These are phyloP conservation scores for Francoa sonchifolia DNA, from an alignment of 441 rosid genomes.

Conservation along the genomic window DNA sequence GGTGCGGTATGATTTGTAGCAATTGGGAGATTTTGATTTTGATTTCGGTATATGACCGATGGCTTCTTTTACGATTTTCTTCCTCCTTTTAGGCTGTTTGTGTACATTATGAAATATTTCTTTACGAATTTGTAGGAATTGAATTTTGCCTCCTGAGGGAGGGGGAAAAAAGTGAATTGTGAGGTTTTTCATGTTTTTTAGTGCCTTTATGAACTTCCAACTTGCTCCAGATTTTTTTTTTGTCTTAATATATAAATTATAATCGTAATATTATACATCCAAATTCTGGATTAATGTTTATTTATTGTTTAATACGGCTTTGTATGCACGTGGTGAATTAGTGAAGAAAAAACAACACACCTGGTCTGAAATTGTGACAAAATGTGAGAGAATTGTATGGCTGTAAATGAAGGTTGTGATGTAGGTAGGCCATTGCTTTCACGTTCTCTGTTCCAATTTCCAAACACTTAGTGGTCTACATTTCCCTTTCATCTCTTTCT, in stretches of 20 bases:
- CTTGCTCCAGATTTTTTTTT: not conserved
- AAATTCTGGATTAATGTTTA: too few relatives aligned
- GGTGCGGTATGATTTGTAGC: constrained; percentile 18
- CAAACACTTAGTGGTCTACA: too few relatives aligned
- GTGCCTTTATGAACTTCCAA: not conserved
- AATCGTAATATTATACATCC: too few relatives aligned
- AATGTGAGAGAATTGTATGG: too few relatives aligned
- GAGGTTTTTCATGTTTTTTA: not conserved
- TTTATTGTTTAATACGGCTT: too few relatives aligned
- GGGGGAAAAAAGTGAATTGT: constrained; percentile 9
- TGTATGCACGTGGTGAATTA: too few relatives aligned
- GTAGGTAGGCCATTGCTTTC: too few relatives aligned
- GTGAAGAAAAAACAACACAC: too few relatives aligned
- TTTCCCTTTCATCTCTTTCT: too few relatives aligned
- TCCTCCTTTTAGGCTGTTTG: constrained; percentile 4
- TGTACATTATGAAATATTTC: constrained; percentile 9
- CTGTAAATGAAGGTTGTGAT: too few relatives aligned
- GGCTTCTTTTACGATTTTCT: constrained; percentile 2
- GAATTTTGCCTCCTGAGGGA: constrained; percentile 24
- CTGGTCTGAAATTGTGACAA: too few relatives aligned
- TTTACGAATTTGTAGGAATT: constrained; percentile 28
- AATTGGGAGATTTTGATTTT: constrained; percentile 8
- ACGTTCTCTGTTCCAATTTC: too few relatives aligned
- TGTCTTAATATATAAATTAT: not conserved
- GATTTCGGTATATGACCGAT: constrained; percentile 1